These are phyloP conservation scores for Hericium alpestre DNA, from an alignment of 768 basidiomycete genomes.

Conservation along the genomic window DNA sequence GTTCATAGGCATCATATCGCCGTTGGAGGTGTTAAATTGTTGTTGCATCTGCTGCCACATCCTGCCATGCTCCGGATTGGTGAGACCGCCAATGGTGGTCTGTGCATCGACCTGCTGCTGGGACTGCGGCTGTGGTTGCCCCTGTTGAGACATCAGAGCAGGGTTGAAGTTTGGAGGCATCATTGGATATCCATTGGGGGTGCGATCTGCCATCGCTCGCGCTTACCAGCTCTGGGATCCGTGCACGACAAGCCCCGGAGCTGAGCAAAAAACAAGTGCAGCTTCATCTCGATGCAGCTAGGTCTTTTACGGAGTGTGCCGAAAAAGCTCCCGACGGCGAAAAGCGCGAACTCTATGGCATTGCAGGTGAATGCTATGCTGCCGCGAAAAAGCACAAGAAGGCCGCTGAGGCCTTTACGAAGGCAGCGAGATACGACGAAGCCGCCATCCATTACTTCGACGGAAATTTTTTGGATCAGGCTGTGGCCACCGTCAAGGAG, in stretches of 20 bases:
- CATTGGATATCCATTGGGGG: constrained; percentile 9
- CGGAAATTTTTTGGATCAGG: constrained; percentile 41
- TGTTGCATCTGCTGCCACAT: constrained; percentile 10
- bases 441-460: constrained; percentile 42
- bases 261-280: constrained; percentile 14
- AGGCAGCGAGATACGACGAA: constrained; percentile 31
- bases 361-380: constrained; percentile 38
- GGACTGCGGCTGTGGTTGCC: constrained; percentile 8
- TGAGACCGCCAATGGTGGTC: constrained; percentile 8
- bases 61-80: constrained; percentile 3
- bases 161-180: constrained; percentile 9
- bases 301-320: constrained; percentile 34
- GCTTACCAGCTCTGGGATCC: constrained; percentile 15
- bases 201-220: constrained; percentile 14
- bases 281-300: constrained; percentile 34
- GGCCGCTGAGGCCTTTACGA: constrained; percentile 36
- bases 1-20: not conserved
- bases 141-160: constrained; percentile 7
- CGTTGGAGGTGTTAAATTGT: not conserved
- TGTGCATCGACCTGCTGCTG: constrained; percentile 7
- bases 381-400: constrained; percentile 24
- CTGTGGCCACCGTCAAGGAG: constrained; percentile 31
- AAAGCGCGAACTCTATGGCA: constrained; percentile 22
- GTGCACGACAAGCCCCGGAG: constrained; percentile 30
- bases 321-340: constrained; percentile 18